Evolutionary conservation across 140 eudicot genomes (phyloP), one percentile per base, ranked within the genome.

Genomic region (Anethum foeniculum): DNA sequence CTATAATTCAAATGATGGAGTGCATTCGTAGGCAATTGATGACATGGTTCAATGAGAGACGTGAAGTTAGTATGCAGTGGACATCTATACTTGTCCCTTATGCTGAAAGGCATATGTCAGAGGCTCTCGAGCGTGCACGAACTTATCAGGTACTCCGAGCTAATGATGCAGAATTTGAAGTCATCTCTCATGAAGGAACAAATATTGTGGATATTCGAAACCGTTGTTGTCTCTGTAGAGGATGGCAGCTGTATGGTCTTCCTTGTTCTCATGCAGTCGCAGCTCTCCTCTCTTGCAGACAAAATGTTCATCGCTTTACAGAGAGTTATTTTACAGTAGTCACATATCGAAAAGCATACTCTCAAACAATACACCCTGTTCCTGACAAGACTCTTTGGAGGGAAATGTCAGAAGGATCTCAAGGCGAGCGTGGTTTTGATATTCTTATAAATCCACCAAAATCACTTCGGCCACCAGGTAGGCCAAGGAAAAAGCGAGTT

Each of bases 1-100:
- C 97, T 0, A 90, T 92, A 1, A 83, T 92, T 11, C 97, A 92
- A 81, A 92, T 90, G 97, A 90, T 92, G 96, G 97, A 92, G 69
- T 81, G 85, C 21, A 88, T 90, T 2, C 89, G 96, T 7, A 41
- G 92, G 62, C 91, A 88, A 68, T 28, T 90, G 56, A 90, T 88
- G 92, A 85, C 88, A 68, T 90, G 96, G 96, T 90, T 90, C 38
- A 90, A 90, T 34, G 92, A 88, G 64, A 77, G 96, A 9, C 87
- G 96, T 0, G 92, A 90, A 47, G 79, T 82, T 4, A 90, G 96
- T 43, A 85, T 86, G 96, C 88, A 83, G 52, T 88, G 96, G 96
- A 80, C 96, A 34, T 88, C 91, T 6, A 85, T 87, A 21, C 86
- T 90, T 4, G 91, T 90, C 27, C 96, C 96, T 16, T 75, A 81